Evolutionary conservation across 495 filamentous ascomycete genomes (phyloP), one percentile per base, ranked within the genome.

Genomic region (Penicillium bovifimosum): DNA sequence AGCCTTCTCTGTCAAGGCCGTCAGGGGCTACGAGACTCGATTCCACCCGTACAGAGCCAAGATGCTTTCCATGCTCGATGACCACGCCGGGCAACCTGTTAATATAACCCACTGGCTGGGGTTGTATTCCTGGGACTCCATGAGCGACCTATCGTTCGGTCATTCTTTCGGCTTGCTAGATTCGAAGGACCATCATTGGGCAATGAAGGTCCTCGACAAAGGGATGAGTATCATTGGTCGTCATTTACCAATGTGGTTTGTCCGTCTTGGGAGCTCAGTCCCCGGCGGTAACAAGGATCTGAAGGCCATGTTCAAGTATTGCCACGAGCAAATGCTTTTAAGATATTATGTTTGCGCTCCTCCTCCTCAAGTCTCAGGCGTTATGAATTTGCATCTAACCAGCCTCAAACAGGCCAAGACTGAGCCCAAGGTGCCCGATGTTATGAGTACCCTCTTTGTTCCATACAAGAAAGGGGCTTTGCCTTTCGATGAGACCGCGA

Each of bases 131-230:
- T 75, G 67, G 43, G 73, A 76, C 38, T 46, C 69, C 11, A 70
- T 76, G 70, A 71, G 73, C 35, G 69, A 75, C 10, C 45, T 73
- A 9, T 59, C 69, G 0, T 75, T 75, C 40, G 64, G 63, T 3
- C 38, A 65, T 16, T 53, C 59, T 2, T 76, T 74, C 41, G 60
- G 57, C n/a, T 67, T 67, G 60, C 53, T 75, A 6, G 55, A 66
- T 17, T 54, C 38, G 0, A 50, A 49, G 2, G 39, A 62, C 29
- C 18, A 56, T 1, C 64, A 70, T 29, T 55, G 58, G 44, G 55
- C 56, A 6, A 62, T 70, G 34, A 39, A 58, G 11, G 31, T 70
- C 2, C 43, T 66, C 18, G 31, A 47, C 2, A 14, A 54, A 1
- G 51, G 38, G 9, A 18, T 61, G 24, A 14, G 17, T 5, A 14